Base-by-base conservation (phyloP, 2,329 filamentous ascomycete species). In the Monilinia fructigena region DNA sequence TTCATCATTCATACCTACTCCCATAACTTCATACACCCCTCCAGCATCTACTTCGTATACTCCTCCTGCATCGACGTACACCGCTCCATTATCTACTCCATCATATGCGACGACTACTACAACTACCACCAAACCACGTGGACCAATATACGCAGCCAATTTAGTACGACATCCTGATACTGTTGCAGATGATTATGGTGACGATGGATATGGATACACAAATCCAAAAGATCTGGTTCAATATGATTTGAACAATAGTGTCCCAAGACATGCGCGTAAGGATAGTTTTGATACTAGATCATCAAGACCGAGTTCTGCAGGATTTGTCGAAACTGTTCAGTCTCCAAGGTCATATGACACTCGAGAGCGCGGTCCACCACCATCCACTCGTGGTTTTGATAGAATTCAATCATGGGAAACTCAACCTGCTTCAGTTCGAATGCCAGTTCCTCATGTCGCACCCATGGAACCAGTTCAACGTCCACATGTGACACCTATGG, bases 311-410 rank as follows among this genome's bases (percentile, higher is more conserved):
- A 72, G 47, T 16, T 48, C 58, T 35, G 60, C 68, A 5, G 68
- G 72, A 18, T 76, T 74, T 54, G 61, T 63, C 47, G 75, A 77
- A 45, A 5, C 23, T 14, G 52, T 74, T 55, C 64, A 69, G 47
- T 48, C 64, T 38, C 71, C 73, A 38, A 69, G 74, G 55, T 67
- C 73, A 35, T 78, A 80, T 67, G 81, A 82, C 53, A 74, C 78
- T 31, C 76, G 83, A 42, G 74, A 76, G 47, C 67, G 74, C 23
- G 73, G 83, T 0, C 89, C 89, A 2, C 90, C 90, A 12, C 88
- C 88, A 5, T 85, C 87, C 6, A 90, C 86, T 3, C 82, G 89
- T 71, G 89, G 88, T 0, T 86, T 92, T 70, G 89, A 92, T 72
- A 90, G 86, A 77, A 85, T 91, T 69, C 85, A 71, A 20, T 73